Base-by-base conservation (phyloP, 1,139 yeast genomes). In the Saccharomyces pastorianus region DNA sequence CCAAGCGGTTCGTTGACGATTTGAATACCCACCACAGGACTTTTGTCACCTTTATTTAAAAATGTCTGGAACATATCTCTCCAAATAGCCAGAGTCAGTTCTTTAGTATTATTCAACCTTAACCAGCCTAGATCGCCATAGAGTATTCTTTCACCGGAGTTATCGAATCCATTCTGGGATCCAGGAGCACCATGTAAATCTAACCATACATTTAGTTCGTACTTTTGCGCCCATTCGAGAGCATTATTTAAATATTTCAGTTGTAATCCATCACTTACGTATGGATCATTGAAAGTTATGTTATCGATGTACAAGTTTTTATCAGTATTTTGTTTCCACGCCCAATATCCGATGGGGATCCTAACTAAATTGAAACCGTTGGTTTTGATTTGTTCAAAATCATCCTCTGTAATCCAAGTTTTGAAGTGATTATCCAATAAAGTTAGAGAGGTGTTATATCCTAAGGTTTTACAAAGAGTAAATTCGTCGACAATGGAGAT, bases 91-190 rank as follows among this genome's bases (percentile, higher is more conserved):
- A 71, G 58, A 0, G 86, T 78, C 27, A 77, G 62, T 20, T 74
- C 71, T 9, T 77, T 69, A 58, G 81, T 72, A 49, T 70, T 73
- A 1, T 74, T 70, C 13, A 69, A 62, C 41, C 72, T 67, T 63
- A 78, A 77, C 87, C 87, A 83, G 4, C 76, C 76, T 8, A 81
- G 74, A 50, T 69, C 66, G 55, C 76, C 77, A 34, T 58, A 58
- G 29, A 59, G 51, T 27, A 56, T 59, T 62, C 86, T 73, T 51
- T 71, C 67, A 1, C 88, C 88, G 2, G 85, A 81, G 65, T 83
- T 83, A 61, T 83, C 88, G 65, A 83, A 83, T n/a, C 88, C 88
- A 65, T 83, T 83, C 62, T 83, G 88, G 2, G 85, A 79, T 1
- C 85, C 85, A 2, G 87, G 87, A 7, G 76, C 81, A 27, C 87